These are phyloP conservation scores for Fusarium sp. DNA, from an alignment of 2,329 filamentous ascomycete species.

Conservation along the genomic window DNA sequence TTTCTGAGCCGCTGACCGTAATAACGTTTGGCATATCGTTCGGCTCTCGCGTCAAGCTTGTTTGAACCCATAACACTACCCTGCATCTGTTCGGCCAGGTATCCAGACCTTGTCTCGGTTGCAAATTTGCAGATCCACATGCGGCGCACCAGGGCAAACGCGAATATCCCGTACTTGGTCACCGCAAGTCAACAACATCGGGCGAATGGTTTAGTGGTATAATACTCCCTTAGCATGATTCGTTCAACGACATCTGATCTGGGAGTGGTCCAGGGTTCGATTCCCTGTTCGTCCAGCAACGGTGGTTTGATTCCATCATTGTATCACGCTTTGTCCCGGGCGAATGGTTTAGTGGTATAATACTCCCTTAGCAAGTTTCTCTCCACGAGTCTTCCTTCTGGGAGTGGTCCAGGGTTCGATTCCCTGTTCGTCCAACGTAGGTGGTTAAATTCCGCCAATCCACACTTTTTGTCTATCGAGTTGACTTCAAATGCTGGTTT, in stretches of 20 bases:
- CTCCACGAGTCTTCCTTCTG: background rate
- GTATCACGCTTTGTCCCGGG: no score
- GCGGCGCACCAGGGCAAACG: background rate
- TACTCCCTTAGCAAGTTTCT: background rate
- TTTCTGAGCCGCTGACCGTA: background rate
- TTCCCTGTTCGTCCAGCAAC: no score
- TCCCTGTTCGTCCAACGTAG: conserved; percentile 34
- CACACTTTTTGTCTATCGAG: conserved; percentile 4
- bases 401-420: conserved; percentile 21
- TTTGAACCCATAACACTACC: background rate
- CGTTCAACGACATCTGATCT: no score
- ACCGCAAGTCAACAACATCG: conserved; percentile 4
- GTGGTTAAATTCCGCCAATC: conserved; percentile 29
- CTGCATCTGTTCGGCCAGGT: background rate
- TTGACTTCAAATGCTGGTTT: no score
- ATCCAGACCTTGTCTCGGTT: background rate
- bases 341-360: conserved; percentile 45
- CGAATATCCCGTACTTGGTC: conserved; percentile 19
- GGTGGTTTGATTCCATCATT: no score
- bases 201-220: conserved; percentile 47
- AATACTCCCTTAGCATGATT: background rate
- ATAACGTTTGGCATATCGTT: background rate
- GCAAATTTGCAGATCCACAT: background rate
- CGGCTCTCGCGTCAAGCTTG: background rate
- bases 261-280: no score